phyloP scores from a whole-genome alignment of 2,329 filamentous ascomycete genomes.

The Verticillium isaacii region DNA sequence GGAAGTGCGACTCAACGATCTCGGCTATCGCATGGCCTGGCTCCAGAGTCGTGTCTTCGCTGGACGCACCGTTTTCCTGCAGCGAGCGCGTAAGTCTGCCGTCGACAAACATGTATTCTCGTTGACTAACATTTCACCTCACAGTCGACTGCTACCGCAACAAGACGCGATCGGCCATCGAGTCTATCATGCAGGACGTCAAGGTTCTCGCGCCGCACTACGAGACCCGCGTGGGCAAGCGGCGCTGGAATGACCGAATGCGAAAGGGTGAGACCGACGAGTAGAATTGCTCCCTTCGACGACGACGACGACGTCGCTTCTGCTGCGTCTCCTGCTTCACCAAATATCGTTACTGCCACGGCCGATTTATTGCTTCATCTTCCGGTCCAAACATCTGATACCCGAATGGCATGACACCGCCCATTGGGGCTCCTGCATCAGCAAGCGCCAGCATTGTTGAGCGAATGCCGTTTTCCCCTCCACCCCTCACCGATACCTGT shows the following conservation, averaged over 20 bases:
- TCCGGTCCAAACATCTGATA: neutral
- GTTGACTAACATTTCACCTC: neutral
- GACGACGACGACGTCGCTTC: neutral
- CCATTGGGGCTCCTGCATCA: neutral
- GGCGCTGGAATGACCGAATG: constrained; percentile 62
- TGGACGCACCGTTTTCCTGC: constrained; percentile 78
- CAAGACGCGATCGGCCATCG: constrained; percentile 80
- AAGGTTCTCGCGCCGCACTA: constrained; percentile 74
- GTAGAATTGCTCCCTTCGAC: constrained; percentile 1
- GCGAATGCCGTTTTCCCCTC: neutral
- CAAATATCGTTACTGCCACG: neutral
- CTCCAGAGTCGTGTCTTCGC: constrained; percentile 90
- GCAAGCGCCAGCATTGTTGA: neutral
- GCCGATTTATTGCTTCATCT: neutral
- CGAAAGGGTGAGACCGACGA: constrained; percentile 24
- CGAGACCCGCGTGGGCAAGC: constrained; percentile 83
- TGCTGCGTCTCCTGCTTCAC: neutral
- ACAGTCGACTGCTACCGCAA: constrained; percentile 90
- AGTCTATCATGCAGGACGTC: constrained; percentile 70
- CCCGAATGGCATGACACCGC: neutral
- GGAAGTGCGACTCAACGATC: constrained; percentile 87
- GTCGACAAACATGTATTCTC: neutral
- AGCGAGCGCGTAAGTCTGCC: constrained; percentile 74
- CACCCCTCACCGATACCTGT: neutral
- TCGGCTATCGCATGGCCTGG: constrained; percentile 96